These are phyloP conservation scores for Phaeotremella fagi DNA, from an alignment of 768 basidiomycete species.

Conservation along the genomic window DNA sequence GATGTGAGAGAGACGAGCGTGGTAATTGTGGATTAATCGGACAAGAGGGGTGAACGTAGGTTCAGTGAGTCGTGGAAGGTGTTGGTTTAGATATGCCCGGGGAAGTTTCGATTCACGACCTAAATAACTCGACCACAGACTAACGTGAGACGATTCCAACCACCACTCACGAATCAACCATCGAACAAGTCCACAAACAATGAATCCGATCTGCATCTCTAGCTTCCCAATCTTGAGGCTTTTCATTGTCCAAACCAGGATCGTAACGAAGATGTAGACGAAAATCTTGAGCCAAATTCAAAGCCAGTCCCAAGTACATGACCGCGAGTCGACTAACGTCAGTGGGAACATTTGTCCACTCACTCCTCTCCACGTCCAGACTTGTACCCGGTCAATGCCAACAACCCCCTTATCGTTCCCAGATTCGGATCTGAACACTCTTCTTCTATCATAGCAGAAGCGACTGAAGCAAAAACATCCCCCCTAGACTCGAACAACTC, in stretches of 20 bases:
- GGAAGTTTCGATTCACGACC: background rate
- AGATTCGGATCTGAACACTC: background rate
- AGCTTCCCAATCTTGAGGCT: background rate
- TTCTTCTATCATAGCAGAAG: background rate
- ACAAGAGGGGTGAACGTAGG: background rate
- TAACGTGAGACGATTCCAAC: background rate
- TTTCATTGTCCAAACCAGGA: background rate
- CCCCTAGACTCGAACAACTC: background rate
- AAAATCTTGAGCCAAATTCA: background rate
- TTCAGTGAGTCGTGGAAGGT: background rate
- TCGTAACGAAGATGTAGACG: background rate
- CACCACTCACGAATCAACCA: background rate
- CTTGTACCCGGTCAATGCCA: background rate
- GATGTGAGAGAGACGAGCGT: background rate
- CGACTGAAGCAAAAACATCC: background rate
- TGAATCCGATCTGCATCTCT: background rate
- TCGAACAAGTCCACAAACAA: background rate
- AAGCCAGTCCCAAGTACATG: background rate
- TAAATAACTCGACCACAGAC: background rate
- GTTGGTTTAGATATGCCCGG: background rate
- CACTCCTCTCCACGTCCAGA: background rate
- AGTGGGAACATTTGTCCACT: background rate
- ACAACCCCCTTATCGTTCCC: background rate
- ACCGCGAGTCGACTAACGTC: background rate
- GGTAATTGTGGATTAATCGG: background rate